These are phyloP conservation scores for Neurospora sp. DNA, from an alignment of 495 filamentous ascomycete species.

Conservation along the genomic window DNA sequence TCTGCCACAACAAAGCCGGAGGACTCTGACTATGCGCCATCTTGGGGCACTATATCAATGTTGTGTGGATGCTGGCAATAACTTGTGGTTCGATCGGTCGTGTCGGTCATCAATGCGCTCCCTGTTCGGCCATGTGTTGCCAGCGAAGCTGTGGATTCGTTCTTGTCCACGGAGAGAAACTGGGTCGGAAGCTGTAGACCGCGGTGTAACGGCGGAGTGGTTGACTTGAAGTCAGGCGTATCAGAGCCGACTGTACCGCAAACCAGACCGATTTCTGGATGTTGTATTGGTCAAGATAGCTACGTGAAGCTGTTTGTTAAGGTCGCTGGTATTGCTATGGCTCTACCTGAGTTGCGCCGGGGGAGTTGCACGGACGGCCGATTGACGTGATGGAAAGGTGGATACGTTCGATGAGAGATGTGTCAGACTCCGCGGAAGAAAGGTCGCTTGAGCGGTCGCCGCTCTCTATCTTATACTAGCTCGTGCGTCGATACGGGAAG, in stretches of 20 bases:
- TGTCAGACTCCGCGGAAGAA: neutral
- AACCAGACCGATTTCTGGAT: neutral
- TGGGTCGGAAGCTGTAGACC: neutral
- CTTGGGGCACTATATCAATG: neutral
- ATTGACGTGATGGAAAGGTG: neutral
- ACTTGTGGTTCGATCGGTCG: neutral
- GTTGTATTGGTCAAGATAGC: neutral
- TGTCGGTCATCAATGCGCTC: neutral
- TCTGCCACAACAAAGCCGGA: constrained; percentile 46
- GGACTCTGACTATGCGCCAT: constrained; percentile 23
- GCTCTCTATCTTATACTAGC: neutral
- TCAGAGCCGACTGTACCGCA: neutral
- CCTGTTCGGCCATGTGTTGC: neutral
- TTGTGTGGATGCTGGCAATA: neutral
- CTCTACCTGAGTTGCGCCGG: neutral
- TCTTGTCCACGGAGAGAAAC: neutral
- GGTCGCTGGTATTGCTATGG: neutral
- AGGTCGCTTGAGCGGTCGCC: neutral
- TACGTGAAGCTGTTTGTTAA: neutral
- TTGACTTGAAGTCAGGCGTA: neutral
- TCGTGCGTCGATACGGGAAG: neutral
- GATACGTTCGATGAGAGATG: neutral
- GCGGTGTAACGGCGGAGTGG: neutral
- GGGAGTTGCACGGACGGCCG: neutral
- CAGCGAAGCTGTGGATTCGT: neutral